These are phyloP conservation scores for Starmerella apicola DNA, from an alignment of 805 yeast genomes.

Conservation along the genomic window DNA sequence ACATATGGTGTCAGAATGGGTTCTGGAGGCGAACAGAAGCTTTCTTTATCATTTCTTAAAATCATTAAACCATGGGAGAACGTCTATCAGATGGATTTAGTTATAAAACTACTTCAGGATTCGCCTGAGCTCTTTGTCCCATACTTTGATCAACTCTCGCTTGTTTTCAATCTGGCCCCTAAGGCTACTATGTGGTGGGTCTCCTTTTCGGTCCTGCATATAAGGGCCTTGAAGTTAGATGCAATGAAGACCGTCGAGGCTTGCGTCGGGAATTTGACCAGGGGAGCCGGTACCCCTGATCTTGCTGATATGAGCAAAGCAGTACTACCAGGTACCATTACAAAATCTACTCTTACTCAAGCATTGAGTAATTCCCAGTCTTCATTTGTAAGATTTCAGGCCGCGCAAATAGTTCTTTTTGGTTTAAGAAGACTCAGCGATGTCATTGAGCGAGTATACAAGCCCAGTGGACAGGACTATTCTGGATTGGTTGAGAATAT, in stretches of 20 bases:
- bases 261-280: too few relatives aligned
- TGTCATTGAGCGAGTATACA: slow-evolving; percentile 29
- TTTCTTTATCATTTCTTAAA: slow-evolving; percentile 49
- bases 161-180: slow-evolving; percentile 51
- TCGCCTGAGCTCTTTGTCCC: slow-evolving; percentile 66
- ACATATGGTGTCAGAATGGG: slow-evolving; percentile 23
- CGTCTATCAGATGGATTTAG: slow-evolving; percentile 45
- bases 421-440: slow-evolving; percentile 42
- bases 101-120: slow-evolving; percentile 36
- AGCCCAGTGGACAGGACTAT: slow-evolving; percentile 33
- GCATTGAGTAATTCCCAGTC: slow-evolving; percentile 39
- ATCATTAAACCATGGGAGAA: slow-evolving; percentile 75
- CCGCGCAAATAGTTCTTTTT: slow-evolving; percentile 46
- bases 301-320: slow-evolving; percentile 27
- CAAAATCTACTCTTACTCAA: slow-evolving; percentile 44
- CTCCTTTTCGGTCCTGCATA: slow-evolving; percentile 52
- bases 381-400: slow-evolving; percentile 47
- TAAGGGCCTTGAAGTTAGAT: slow-evolving; percentile 39
- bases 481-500: slow-evolving; percentile 21
- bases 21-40: slow-evolving; percentile 46
- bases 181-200: slow-evolving; percentile 71
- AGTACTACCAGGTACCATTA: slow-evolving; percentile 47
- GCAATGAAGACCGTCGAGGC: not conserved
- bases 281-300: not conserved
- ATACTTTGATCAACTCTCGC: slow-evolving; percentile 30